phyloP scores from a whole-genome alignment of 495 filamentous ascomycete species.

The Penicillium pancosmium region DNA sequence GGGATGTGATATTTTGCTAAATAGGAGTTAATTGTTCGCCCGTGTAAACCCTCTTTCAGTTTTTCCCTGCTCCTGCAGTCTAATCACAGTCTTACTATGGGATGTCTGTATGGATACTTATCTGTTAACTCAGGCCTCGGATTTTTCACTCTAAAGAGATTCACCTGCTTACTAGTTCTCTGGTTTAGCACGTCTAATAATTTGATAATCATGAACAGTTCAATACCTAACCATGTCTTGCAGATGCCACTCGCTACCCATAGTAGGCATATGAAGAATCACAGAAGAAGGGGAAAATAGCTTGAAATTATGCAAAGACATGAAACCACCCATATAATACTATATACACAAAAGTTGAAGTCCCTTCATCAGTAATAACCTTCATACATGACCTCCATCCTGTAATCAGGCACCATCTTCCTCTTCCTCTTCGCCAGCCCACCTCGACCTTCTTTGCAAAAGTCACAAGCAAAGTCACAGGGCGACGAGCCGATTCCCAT shows the following conservation, averaged over 20 bases:
- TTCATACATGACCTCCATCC: conserved; percentile 21
- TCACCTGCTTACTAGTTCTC: background rate
- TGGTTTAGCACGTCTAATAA: background rate
- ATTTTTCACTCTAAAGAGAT: background rate
- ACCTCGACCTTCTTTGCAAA: conserved; percentile 71
- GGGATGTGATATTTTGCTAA: conserved; percentile 15
- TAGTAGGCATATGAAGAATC: background rate
- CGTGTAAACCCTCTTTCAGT: conserved; percentile 8
- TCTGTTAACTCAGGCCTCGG: background rate
- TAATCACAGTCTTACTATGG: background rate
- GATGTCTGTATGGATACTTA: background rate
- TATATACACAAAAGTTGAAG: background rate
- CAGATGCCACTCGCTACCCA: background rate
- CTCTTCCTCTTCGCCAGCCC: conserved; percentile 64
- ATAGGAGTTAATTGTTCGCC: conserved; percentile 12
- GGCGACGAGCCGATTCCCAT: conserved; percentile 28
- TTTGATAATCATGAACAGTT: background rate
- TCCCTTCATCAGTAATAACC: conserved; percentile 19
- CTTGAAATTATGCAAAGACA: background rate
- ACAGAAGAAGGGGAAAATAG: background rate
- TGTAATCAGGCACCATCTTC: conserved; percentile 30
- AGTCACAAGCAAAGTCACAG: conserved; percentile 89
- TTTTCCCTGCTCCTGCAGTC: background rate
- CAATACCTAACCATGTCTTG: background rate
- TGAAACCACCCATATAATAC: background rate